Base-by-base conservation (phyloP, 495 filamentous ascomycete genomes). In the Barbatosphaeria neglecta region DNA sequence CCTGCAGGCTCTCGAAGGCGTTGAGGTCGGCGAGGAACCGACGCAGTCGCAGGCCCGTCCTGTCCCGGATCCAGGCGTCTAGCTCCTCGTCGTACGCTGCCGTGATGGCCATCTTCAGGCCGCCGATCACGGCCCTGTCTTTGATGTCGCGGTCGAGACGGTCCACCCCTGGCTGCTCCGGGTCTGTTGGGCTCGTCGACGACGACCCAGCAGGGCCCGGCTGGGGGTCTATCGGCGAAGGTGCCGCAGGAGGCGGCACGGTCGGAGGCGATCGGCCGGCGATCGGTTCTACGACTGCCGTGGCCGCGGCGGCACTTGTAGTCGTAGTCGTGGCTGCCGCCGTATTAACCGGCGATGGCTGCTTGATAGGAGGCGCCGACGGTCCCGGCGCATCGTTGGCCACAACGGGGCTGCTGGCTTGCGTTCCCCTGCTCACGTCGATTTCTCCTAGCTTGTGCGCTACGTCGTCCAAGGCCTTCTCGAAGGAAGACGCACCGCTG, bases 41-140 rank as follows among this genome's bases (percentile, higher is more conserved):
- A 22, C 71, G 62, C 13, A 75, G 51, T 8, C 67, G 50, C n/a
- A 68, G 37, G 3, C 73, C 73, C 1, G 69, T 75, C 44, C 64
- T 59, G 8, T 60, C 52, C 23, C 62, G 58, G 49, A 76, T 66
- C 52, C 64, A 60, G 2, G 56, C 60, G 49, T 73, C 71, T 6
- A 73, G 56, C 23, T 61, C 57, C 22, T 65, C 58, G 48, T 76
- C 67, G 15, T 66, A 69, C 7, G 68, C 71, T 7, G 73, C 73
- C 1, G 65, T 64, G 37, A 68, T 66, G 10, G 69, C 65, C 19
- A 75, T 65, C 41, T 68, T 66, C 2, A 76, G 58, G 1, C 73
- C 73, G 33, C 60, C 64, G 37, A 75, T 60, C 19, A 76, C 62
- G 45, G 71, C 63, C 43, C 53, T 53, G 42, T 71, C 65, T 20